Percentiles rank a stretch among this genome's conserved stretches.
Conservation (phyloP, 371 early-diverging fungal genomes). For the Lichtheimia corymbifera region DNA sequence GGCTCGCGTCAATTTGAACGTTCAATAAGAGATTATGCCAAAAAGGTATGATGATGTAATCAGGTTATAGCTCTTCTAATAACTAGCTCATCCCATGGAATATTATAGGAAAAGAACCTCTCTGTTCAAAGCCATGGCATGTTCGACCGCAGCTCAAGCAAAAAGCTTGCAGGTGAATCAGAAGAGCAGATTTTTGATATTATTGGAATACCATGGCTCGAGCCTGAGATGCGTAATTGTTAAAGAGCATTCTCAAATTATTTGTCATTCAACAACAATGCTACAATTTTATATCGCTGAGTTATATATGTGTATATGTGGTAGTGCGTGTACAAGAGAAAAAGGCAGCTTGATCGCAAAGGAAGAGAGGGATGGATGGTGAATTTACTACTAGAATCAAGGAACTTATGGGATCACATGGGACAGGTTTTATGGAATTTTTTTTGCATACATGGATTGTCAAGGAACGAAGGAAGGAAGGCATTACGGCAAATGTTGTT, state of each 20-base stretch:
- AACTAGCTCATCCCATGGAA: background rate
- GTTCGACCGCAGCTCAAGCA: slow-evolving; percentile 18
- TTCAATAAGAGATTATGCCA: slow-evolving; percentile 35
- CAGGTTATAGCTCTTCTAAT: background rate
- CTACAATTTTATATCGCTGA: no score
- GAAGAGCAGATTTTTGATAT: slow-evolving; percentile 39
- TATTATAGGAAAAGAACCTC: slow-evolving; percentile 24
- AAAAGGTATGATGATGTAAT: slow-evolving; percentile 18
- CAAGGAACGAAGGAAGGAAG: background rate
- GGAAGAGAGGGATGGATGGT: no score
- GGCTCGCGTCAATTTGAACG: slow-evolving; percentile 50
- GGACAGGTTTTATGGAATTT: no score
- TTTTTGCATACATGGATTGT: no score
- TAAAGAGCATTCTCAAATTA: slow-evolving; percentile 13
- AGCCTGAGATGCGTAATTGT: slow-evolving; percentile 47
- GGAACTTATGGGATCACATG: no score
- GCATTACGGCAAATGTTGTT: background rate
- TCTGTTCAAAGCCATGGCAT: slow-evolving; percentile 39
- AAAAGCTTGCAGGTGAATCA: slow-evolving; percentile 17
- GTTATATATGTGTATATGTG: no score
- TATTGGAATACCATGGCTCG: slow-evolving; percentile 41
- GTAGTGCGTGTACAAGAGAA: no score
- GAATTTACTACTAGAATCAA: no score
- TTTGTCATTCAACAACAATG: background rate
- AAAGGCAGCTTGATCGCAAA: no score